Evolutionary conservation across 768 basidiomycete species (phyloP).

Genomic region (Trametes elegans): DNA sequence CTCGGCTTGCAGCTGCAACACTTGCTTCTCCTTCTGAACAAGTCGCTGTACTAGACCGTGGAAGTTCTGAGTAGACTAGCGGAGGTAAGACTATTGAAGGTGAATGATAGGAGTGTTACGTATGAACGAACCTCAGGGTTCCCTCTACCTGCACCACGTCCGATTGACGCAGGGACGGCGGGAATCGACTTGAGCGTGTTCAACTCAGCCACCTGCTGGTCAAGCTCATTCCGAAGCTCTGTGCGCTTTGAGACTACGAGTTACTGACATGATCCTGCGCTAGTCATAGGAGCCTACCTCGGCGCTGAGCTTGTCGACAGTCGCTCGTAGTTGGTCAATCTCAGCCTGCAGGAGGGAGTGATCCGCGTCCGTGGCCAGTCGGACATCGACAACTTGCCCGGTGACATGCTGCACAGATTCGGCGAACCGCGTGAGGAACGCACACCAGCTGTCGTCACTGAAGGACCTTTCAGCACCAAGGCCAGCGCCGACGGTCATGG

Average conservation of each 20-base stretch:
- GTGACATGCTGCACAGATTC: constrained; percentile 65
- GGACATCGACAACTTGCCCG: constrained; percentile 59
- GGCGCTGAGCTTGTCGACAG: constrained; percentile 61
- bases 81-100: not conserved
- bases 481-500: too few relatives aligned
- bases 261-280: too few relatives aligned
- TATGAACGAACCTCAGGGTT: constrained; percentile 52
- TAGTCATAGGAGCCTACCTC: too few relatives aligned
- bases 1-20: constrained; percentile 68
- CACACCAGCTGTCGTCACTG: constrained; percentile 66
- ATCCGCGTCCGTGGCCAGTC: constrained; percentile 38
- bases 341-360: constrained; percentile 56
- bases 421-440: constrained; percentile 59
- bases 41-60: constrained; percentile 78
- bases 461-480: too few relatives aligned
- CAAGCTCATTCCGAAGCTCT: constrained; percentile 51
- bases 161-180: constrained; percentile 35
- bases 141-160: constrained; percentile 44
- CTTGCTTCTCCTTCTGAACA: constrained; percentile 83
- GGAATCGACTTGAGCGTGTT: constrained; percentile 60
- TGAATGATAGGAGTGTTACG: not conserved
- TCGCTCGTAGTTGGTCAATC: constrained; percentile 52
- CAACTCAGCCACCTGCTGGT: constrained; percentile 64
- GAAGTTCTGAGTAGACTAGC: constrained; percentile 49
- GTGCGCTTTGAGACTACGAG: constrained; percentile 39